Evolutionary conservation across 257 asterid genomes (phyloP).

Genomic region (Solanum chilense): DNA sequence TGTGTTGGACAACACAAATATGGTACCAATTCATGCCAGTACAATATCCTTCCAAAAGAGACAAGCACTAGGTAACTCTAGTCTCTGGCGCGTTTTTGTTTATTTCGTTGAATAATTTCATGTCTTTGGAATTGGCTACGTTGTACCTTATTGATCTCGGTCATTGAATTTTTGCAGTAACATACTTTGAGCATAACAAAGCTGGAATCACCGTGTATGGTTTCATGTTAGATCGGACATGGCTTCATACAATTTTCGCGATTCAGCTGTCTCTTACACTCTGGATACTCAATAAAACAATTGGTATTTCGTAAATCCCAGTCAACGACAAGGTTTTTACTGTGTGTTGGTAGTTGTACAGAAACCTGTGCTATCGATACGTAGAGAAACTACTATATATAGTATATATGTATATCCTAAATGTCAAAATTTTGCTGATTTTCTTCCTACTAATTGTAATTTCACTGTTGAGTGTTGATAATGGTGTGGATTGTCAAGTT

Average conservation of each 20-base stretch:
- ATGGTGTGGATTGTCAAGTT: not conserved
- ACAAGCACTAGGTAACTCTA: constrained; percentile 71
- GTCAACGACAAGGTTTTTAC: not conserved
- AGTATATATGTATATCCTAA: not conserved
- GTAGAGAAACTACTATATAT: not conserved
- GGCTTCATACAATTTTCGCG: constrained; percentile 63
- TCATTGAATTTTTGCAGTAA: constrained; percentile 37
- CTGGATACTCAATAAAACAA: constrained; percentile 88
- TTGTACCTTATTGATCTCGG: not conserved
- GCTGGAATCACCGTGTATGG: constrained; percentile 95
- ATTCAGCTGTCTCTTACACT: constrained; percentile 70
- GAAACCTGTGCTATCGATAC: not conserved
- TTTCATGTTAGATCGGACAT: constrained; percentile 76
- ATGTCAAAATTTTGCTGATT: not conserved
- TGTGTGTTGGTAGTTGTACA: not conserved
- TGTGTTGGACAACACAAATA: constrained; percentile 56
- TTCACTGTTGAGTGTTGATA: not conserved
- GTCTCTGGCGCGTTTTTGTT: not conserved
- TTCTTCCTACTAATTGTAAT: not conserved
- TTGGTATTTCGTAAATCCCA: constrained; percentile 41
- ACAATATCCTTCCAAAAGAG: constrained; percentile 76
- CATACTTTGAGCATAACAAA: constrained; percentile 78
- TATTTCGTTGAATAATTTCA: not conserved
- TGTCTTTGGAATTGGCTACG: not conserved
- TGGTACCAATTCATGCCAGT: constrained; percentile 38